A percentile compares a stretch with the other conserved stretches of the same genome.
phyloP scores from a whole-genome alignment of 148 eudicot genomes.

The Fallopia convolvulus region DNA sequence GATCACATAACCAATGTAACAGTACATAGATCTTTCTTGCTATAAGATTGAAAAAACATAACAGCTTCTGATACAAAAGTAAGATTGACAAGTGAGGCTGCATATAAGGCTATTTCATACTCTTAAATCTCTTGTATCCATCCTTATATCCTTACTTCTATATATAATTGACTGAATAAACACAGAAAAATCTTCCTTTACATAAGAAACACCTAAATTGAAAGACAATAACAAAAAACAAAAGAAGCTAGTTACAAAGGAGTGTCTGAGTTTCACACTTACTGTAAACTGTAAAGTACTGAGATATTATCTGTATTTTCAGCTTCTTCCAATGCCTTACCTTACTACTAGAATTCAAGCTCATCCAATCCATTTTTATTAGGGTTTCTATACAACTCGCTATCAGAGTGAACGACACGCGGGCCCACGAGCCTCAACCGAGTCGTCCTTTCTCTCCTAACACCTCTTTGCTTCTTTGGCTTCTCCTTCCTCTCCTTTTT shows the following conservation, averaged over 20 bases:
- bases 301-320: neutral
- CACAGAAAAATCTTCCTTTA: slow-evolving; percentile 1
- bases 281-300: neutral
- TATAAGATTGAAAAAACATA: neutral
- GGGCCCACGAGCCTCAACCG: slow-evolving; percentile 7
- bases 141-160: neutral
- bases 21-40: neutral
- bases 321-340: neutral
- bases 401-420: slow-evolving; percentile 6
- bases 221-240: neutral
- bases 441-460: neutral
- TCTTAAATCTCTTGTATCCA: neutral
- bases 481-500: neutral
- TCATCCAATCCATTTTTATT: slow-evolving; percentile 3
- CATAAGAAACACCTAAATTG: slow-evolving; percentile 1
- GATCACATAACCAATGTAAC: neutral
- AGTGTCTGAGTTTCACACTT: neutral
- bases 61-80: neutral
- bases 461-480: neutral
- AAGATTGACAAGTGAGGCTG: neutral
- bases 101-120: neutral
- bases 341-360: neutral
- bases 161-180: neutral
- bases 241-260: slow-evolving; percentile 7
- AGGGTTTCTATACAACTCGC: slow-evolving; percentile 8